phyloP scores from a whole-genome alignment of 1,139 yeast genomes.

The Suzukiozyma palmioleophila region DNA sequence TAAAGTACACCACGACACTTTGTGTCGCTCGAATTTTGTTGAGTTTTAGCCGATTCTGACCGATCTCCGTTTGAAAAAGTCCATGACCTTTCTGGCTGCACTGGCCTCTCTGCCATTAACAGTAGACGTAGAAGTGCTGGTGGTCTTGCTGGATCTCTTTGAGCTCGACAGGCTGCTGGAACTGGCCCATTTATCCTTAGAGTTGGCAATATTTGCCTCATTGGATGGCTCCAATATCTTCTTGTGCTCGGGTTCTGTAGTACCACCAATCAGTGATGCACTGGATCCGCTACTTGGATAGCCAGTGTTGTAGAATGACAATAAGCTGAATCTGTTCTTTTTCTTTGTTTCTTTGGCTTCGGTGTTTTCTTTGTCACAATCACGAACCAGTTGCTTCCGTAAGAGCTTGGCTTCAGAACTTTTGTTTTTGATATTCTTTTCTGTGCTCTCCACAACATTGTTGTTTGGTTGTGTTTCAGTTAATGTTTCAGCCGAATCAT shows the following conservation, averaged over 20 bases:
- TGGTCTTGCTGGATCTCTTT: conserved; percentile 11
- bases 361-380: conserved; percentile 15
- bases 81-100: conserved; percentile 75
- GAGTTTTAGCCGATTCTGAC: conserved; percentile 29
- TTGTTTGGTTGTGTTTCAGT: neutral
- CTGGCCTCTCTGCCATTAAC: conserved; percentile 51
- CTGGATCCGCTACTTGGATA: conserved; percentile 19
- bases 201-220: conserved; percentile 21
- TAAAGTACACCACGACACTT: too few relatives aligned
- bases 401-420: neutral
- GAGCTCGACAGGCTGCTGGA: conserved; percentile 15
- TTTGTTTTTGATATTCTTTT: neutral
- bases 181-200: conserved; percentile 15
- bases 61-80: conserved; percentile 76
- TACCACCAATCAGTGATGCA: conserved; percentile 9
- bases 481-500: too few relatives aligned
- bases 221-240: conserved; percentile 41
- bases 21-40: conserved; percentile 1
- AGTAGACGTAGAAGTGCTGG: conserved; percentile 15
- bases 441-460: neutral
- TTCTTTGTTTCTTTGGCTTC: conserved; percentile 35
- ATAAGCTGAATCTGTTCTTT: conserved; percentile 48
- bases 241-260: conserved; percentile 14
- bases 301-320: conserved; percentile 46
- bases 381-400: conserved; percentile 2